phyloP scores from a whole-genome alignment of 2,329 filamentous ascomycete genomes.

The Chrysoporthe puriensis region DNA sequence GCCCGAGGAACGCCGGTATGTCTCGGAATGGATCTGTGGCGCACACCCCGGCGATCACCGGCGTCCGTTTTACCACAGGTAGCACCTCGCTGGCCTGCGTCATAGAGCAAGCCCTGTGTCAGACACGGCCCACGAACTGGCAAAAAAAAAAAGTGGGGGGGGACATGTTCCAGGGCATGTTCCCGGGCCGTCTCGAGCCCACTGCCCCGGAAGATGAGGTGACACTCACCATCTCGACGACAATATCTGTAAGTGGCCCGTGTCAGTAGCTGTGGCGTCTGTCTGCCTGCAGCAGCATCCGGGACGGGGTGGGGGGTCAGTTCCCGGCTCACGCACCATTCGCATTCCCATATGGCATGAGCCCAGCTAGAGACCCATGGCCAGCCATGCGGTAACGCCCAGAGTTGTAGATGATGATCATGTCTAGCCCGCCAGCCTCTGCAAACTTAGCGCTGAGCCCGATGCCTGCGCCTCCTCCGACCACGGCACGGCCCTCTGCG shows the following conservation, averaged over 20 bases:
- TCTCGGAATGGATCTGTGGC: slow-evolving; percentile 70
- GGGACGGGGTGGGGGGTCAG: neutral
- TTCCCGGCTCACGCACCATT: slow-evolving; percentile 43
- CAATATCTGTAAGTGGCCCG: slow-evolving; percentile 49
- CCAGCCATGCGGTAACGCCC: slow-evolving; percentile 76
- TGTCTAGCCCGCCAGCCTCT: slow-evolving; percentile 68
- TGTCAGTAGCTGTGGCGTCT: neutral
- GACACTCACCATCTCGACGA: slow-evolving; percentile 64
- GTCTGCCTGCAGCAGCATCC: neutral
- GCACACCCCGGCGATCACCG: slow-evolving; percentile 72
- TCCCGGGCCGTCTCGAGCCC: neutral
- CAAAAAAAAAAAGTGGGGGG: too few species aligned
- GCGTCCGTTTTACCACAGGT: slow-evolving; percentile 64
- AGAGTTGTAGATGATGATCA: slow-evolving; percentile 75
- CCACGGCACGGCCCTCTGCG: slow-evolving; percentile 58
- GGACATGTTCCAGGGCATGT: neutral
- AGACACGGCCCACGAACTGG: too few species aligned
- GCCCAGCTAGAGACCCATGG: slow-evolving; percentile 67
- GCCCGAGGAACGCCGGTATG: slow-evolving; percentile 61
- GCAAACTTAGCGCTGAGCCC: slow-evolving; percentile 73
- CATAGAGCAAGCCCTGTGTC: neutral
- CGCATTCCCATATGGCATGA: slow-evolving; percentile 74
- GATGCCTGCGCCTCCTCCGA: slow-evolving; percentile 72
- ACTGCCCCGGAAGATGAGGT: too few species aligned
- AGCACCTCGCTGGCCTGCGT: slow-evolving; percentile 65